Evolutionary conservation across 2,329 filamentous ascomycete species (phyloP).

Genomic region (Colletotrichum acutatum): DNA sequence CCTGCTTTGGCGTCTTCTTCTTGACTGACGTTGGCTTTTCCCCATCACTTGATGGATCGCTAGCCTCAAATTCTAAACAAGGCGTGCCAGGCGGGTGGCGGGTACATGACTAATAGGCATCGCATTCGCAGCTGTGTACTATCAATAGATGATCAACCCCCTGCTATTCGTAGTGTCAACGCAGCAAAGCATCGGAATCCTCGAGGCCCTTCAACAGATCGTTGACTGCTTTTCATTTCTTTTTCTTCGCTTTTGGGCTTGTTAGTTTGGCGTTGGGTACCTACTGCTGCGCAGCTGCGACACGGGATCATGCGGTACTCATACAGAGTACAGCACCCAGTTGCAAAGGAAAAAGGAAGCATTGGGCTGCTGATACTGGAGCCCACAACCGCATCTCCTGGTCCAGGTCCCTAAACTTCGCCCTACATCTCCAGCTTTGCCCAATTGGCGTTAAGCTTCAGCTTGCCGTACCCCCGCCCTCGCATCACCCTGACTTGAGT

Average conservation of each 20-base stretch:
- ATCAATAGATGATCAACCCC: background rate
- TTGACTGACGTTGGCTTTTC: background rate
- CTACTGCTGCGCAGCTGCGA: background rate
- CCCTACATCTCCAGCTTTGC: background rate
- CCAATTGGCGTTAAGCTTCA: background rate
- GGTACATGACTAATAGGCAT: background rate
- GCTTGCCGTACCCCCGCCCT: background rate
- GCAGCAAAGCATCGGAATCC: background rate
- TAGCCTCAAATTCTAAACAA: background rate
- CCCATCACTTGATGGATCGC: constrained; percentile 9
- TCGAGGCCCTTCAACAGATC: constrained; percentile 9
- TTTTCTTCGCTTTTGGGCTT: background rate
- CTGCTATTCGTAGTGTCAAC: background rate
- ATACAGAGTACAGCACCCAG: background rate
- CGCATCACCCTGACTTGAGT: background rate
- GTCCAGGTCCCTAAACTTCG: background rate
- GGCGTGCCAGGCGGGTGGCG: background rate
- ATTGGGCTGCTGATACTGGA: background rate
- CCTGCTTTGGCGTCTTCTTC: background rate
- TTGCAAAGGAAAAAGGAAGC: constrained; percentile 10
- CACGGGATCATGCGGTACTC: background rate
- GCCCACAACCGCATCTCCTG: background rate
- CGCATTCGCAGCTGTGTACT: background rate
- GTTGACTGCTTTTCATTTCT: constrained; percentile 1
- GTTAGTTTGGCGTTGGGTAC: background rate